These are phyloP conservation scores for Mucor ambiguus DNA, from an alignment of 371 early-diverging fungal species.

Conservation along the genomic window DNA sequence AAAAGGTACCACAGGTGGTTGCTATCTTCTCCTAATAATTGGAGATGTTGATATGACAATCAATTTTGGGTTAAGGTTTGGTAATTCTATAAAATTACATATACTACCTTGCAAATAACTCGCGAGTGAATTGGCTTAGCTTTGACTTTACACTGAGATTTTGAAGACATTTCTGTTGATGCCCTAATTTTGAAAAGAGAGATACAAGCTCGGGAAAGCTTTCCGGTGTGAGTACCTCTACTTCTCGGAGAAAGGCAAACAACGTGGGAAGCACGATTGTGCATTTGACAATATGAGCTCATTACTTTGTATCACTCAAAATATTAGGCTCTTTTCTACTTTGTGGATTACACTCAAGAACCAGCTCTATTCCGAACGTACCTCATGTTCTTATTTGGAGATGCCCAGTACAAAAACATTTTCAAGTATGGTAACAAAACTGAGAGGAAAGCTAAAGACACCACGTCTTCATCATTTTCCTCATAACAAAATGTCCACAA, in stretches of 20 bases:
- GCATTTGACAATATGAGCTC: conserved; percentile 2
- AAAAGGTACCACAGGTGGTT: background rate
- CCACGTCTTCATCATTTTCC: too few species aligned
- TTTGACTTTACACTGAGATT: background rate
- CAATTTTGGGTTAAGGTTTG: background rate
- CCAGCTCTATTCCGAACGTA: background rate
- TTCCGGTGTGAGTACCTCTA: background rate
- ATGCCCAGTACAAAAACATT: too few species aligned
- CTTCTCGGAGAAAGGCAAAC: background rate
- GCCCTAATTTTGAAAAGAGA: background rate
- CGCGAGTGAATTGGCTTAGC: background rate
- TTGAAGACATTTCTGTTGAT: background rate
- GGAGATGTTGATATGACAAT: background rate
- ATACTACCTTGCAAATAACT: background rate
- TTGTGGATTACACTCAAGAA: background rate
- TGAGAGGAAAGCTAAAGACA: too few species aligned
- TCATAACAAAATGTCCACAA: too few species aligned
- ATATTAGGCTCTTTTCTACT: background rate
- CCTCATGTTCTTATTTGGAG: too few species aligned
- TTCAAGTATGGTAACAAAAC: too few species aligned
- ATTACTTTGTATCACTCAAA: background rate
- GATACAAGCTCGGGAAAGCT: background rate
- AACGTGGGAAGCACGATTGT: background rate
- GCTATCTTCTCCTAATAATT: background rate
- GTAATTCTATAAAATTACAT: background rate